Conservation (phyloP, 2,329 filamentous ascomycete species). For the Thermothelomyces thermophilus region DNA sequence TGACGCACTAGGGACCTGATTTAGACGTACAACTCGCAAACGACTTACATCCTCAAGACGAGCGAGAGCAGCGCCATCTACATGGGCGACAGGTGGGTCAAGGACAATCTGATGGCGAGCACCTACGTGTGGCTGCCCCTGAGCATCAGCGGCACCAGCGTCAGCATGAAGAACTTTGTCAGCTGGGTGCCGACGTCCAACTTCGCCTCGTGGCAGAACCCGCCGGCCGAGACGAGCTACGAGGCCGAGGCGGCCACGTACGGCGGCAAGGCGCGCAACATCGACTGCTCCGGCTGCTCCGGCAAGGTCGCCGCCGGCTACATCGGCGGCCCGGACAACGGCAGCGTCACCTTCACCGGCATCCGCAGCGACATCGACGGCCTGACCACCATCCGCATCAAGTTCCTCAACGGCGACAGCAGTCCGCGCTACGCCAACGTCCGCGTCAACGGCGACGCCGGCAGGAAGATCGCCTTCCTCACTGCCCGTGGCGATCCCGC, state of each 20-base stretch:
- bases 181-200: conserved; percentile 28
- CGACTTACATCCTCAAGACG: conserved; percentile 48
- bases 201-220: conserved; percentile 44
- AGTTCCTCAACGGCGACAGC: conserved; percentile 50
- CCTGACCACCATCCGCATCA: conserved; percentile 46
- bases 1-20: conserved; percentile 32
- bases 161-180: conserved; percentile 41
- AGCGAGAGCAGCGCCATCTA: conserved; percentile 42
- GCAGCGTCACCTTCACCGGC: conserved; percentile 41
- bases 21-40: conserved; percentile 54
- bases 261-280: conserved; percentile 37
- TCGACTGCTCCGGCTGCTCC: conserved; percentile 48
- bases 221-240: conserved; percentile 36
- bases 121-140: conserved; percentile 62
- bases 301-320: conserved; percentile 45
- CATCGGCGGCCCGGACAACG: conserved; percentile 43
- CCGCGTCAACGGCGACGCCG: conserved; percentile 45
- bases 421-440: conserved; percentile 47
- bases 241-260: conserved; percentile 47
- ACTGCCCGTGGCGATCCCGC: conserved; percentile 39
- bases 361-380: conserved; percentile 40
- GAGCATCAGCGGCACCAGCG: conserved; percentile 43
- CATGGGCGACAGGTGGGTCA: conserved; percentile 61
- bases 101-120: conserved; percentile 49
- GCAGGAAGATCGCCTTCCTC: conserved; percentile 48